Conservation (phyloP, 805 yeast genomes). For the Candida sakaeoensis region DNA sequence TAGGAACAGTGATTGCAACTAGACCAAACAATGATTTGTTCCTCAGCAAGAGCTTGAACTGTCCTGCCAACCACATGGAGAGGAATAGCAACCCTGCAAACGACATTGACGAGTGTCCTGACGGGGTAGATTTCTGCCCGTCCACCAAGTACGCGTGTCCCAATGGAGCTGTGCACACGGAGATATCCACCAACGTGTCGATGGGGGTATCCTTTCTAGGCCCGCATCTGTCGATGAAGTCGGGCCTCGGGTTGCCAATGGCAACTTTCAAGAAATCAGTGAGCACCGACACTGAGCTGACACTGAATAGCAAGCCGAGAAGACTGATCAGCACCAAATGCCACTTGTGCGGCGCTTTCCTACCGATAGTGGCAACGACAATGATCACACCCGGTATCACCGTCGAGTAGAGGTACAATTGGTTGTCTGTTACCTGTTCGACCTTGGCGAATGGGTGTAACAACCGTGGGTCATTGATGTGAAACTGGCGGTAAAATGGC, state of each 20-base stretch:
- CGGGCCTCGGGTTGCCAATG: slow-evolving; percentile 43
- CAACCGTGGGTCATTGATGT: slow-evolving; percentile 22
- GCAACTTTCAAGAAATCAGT: slow-evolving; percentile 38
- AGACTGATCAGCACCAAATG: slow-evolving; percentile 27
- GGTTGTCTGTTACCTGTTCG: slow-evolving; percentile 29
- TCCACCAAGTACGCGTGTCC: slow-evolving; percentile 26
- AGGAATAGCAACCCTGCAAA: slow-evolving; percentile 32
- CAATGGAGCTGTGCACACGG: slow-evolving; percentile 32
- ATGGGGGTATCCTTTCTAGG: slow-evolving; percentile 23
- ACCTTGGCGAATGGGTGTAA: slow-evolving; percentile 27
- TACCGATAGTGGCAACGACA: slow-evolving; percentile 9
- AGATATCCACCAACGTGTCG: slow-evolving; percentile 23
- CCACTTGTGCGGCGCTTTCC: slow-evolving; percentile 9
- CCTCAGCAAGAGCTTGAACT: slow-evolving; percentile 14
- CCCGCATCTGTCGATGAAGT: slow-evolving; percentile 38
- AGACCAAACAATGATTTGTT: slow-evolving; percentile 14
- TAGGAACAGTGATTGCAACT: slow-evolving; percentile 18
- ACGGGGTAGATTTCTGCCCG: slow-evolving; percentile 40
- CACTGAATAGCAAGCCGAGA: slow-evolving; percentile 28
- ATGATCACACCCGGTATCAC: slow-evolving; percentile 24
- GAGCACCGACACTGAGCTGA: slow-evolving; percentile 25
- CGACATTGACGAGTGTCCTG: slow-evolving; percentile 33
- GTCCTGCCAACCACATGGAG: slow-evolving; percentile 30
- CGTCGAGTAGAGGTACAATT: slow-evolving; percentile 25
- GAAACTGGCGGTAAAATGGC: slow-evolving; percentile 29